These are phyloP conservation scores for Sphaerulina musiva DNA, from an alignment of 2,329 filamentous ascomycete genomes.

Conservation along the genomic window DNA sequence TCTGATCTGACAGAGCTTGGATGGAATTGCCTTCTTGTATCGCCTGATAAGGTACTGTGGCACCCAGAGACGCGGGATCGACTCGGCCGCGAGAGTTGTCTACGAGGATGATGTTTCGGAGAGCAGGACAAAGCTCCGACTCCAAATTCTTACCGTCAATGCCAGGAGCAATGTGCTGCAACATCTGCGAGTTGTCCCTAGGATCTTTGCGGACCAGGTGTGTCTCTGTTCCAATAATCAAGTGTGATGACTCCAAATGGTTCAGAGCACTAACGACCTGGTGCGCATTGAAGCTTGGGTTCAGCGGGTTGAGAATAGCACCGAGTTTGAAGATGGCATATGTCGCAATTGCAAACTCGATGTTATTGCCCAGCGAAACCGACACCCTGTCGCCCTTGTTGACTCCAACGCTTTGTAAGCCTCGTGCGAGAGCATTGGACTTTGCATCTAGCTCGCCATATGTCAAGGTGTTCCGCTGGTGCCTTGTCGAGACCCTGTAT, in stretches of 20 bases:
- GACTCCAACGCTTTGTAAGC: conserved; percentile 63
- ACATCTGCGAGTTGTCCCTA: conserved; percentile 52
- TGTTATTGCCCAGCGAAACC: conserved; percentile 75
- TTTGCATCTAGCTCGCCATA: conserved; percentile 68
- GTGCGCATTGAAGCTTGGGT: conserved; percentile 74
- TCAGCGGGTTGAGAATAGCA: conserved; percentile 85
- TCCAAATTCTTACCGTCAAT: conserved; percentile 36
- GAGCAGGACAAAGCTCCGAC: conserved; percentile 58
- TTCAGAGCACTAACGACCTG: conserved; percentile 74
- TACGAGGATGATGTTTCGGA: conserved; percentile 66
- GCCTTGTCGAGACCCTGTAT: conserved; percentile 50
- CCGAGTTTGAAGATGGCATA: conserved; percentile 93
- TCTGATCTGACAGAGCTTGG: conserved; percentile 41
- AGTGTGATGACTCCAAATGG: conserved; percentile 65
- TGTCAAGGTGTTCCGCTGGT: conserved; percentile 60
- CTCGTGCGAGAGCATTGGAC: conserved; percentile 69
- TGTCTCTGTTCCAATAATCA: conserved; percentile 82
- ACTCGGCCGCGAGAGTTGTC: conserved; percentile 63
- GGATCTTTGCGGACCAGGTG: conserved; percentile 65
- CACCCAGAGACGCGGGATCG: conserved; percentile 39
- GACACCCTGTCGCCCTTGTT: conserved; percentile 77
- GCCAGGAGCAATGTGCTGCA: conserved; percentile 40
- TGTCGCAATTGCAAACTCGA: conserved; percentile 75
- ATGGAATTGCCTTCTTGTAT: conserved; percentile 35
- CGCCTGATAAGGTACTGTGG: conserved; percentile 42